Percentiles rank a stretch among this genome's conserved stretches.
These are phyloP conservation scores for Leishmania tropica DNA, from an alignment of 208 protist species.

Conservation along the genomic window DNA sequence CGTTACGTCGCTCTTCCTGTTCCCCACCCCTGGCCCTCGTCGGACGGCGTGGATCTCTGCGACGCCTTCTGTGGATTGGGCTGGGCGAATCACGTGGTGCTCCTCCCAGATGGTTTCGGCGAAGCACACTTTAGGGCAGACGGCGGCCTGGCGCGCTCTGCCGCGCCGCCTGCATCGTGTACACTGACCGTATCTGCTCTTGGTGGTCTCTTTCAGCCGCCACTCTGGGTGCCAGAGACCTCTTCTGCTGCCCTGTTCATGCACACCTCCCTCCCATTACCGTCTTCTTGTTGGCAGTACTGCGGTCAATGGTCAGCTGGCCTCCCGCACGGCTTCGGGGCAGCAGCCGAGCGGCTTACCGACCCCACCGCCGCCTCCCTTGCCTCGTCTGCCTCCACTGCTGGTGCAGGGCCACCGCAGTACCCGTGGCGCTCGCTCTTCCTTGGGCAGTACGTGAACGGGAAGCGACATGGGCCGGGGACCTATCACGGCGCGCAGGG, in stretches of 20 bases:
- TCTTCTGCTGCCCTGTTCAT: background rate
- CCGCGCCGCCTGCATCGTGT: background rate
- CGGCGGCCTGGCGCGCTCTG: background rate
- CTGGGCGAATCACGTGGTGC: conserved; percentile 25
- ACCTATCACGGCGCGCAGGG: conserved; percentile 33
- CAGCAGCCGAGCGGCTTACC: conserved; percentile 34
- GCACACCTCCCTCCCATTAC: background rate
- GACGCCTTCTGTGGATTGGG: conserved; percentile 21
- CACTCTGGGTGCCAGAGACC: conserved; percentile 15
- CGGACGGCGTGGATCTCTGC: background rate
- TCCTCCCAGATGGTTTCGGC: conserved; percentile 44
- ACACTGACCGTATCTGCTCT: background rate
- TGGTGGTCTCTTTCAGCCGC: conserved; percentile 15
- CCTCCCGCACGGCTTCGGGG: conserved; percentile 64
- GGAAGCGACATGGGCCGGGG: conserved; percentile 43
- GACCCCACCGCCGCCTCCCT: conserved; percentile 19
- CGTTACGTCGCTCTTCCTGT: conserved; percentile 17
- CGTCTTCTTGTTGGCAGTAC: conserved; percentile 31
- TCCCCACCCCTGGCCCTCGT: background rate
- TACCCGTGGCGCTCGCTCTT: conserved; percentile 53
- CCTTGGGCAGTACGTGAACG: conserved; percentile 42
- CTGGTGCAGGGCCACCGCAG: conserved; percentile 25
- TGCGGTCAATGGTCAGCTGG: conserved; percentile 65
- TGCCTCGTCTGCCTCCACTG: background rate
- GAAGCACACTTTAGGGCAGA: conserved; percentile 20